Conservation (phyloP, 106 monocot species). For the Dendrobium nobile region DNA sequence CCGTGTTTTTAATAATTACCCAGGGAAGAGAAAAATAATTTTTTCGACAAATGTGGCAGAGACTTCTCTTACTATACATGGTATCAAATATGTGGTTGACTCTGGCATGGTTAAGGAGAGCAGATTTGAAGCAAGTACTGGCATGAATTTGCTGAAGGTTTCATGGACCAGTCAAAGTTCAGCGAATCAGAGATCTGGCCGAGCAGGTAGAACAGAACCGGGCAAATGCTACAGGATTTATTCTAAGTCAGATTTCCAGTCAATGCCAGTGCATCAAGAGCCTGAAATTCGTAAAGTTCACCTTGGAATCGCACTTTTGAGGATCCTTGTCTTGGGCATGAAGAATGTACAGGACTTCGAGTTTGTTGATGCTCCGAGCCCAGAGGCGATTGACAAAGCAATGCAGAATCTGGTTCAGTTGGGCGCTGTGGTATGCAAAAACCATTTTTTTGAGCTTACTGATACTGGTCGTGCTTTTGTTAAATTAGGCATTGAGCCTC, state of each 20-base stretch:
- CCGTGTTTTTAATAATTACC: constrained; percentile 59
- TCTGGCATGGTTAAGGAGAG: constrained; percentile 92
- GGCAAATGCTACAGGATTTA: constrained; percentile 94
- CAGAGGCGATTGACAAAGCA: constrained; percentile 61
- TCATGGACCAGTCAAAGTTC: constrained; percentile 77
- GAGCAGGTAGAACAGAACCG: constrained; percentile 77
- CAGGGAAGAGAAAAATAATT: constrained; percentile 84
- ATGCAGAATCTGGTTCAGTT: constrained; percentile 61
- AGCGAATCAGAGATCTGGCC: constrained; percentile 86
- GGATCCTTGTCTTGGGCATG: constrained; percentile 67
- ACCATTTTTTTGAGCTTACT: constrained; percentile 48
- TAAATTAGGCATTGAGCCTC: constrained; percentile 83
- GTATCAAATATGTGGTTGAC: constrained; percentile 86
- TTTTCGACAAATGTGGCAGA: constrained; percentile 89
- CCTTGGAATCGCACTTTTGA: constrained; percentile 78
- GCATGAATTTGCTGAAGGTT: constrained; percentile 86
- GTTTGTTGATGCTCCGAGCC: constrained; percentile 82
- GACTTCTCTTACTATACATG: constrained; percentile 88
- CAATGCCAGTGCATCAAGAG: constrained; percentile 68
- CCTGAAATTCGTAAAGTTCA: constrained; percentile 97
- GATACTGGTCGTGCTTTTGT: constrained; percentile 45
- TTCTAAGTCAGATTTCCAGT: constrained; percentile 53
- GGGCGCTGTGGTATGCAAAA: constrained; percentile 40
- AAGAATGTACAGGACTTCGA: constrained; percentile 69
- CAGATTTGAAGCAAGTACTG: constrained; percentile 67